Conservation (phyloP, 129 eudicot species). For the Tagetes erecta region DNA sequence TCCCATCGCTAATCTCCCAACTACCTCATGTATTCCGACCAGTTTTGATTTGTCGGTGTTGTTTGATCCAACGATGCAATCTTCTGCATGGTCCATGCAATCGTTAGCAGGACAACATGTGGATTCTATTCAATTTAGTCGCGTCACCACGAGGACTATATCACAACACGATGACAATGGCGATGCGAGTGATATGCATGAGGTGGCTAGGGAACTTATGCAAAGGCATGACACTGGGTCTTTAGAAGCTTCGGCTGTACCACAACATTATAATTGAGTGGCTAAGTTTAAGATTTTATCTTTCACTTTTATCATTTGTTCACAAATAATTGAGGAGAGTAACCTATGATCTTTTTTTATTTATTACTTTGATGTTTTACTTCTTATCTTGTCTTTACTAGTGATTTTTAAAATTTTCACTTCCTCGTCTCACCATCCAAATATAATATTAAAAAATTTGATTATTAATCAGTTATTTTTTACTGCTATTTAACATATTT, state of each 20-base stretch:
- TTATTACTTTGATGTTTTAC: not conserved
- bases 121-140: conserved; percentile 47
- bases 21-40: conserved; percentile 45
- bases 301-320: conserved; percentile 24
- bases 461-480: no score
- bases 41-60: conserved; percentile 60
- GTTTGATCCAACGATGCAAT: conserved; percentile 57
- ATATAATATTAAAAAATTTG: no score
- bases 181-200: conserved; percentile 61
- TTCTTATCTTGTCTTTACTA: conserved; percentile 23
- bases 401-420: not conserved
- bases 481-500: no score
- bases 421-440: no score
- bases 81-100: conserved; percentile 51
- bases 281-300: conserved; percentile 27
- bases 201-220: conserved; percentile 65
- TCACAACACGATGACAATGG: conserved; percentile 7
- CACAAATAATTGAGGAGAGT: conserved; percentile 20
- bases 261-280: conserved; percentile 50
- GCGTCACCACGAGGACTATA: conserved; percentile 24
- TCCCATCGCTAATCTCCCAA: conserved; percentile 61
- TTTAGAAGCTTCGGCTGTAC: conserved; percentile 48
- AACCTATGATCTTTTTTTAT: conserved; percentile 8
- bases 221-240: conserved; percentile 46
- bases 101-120: conserved; percentile 26